phyloP scores from a whole-genome alignment of 2,329 filamentous ascomycete genomes.

The Epichloe aotearoae region DNA sequence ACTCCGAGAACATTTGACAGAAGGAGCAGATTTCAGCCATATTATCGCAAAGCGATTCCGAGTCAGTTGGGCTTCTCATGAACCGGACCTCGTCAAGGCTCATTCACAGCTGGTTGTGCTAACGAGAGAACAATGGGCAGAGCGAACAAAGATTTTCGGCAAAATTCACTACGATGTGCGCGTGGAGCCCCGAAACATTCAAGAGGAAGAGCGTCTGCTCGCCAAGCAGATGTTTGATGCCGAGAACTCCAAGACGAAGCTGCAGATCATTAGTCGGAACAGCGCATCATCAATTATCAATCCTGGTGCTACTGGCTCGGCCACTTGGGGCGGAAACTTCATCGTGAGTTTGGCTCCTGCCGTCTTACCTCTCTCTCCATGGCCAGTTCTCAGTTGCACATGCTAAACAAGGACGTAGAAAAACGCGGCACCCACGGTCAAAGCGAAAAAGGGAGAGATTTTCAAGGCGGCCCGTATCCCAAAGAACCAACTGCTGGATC shows the following conservation, averaged over 20 bases:
- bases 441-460: conserved; percentile 55
- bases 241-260: conserved; percentile 34
- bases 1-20: conserved; percentile 34
- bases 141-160: conserved; percentile 65
- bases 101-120: conserved; percentile 5
- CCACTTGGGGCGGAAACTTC: conserved; percentile 31
- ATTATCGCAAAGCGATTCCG: conserved; percentile 58
- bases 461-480: conserved; percentile 79
- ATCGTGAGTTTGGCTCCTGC: conserved; percentile 37
- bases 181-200: conserved; percentile 58
- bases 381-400: background rate
- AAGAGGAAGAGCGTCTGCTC: conserved; percentile 52
- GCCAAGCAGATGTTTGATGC: conserved; percentile 41
- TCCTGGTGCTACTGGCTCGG: conserved; percentile 31
- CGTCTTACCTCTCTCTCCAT: background rate
- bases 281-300: conserved; percentile 42
- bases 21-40: conserved; percentile 39
- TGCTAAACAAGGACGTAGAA: conserved; percentile 27
- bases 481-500: conserved; percentile 75
- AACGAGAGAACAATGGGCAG: conserved; percentile 27
- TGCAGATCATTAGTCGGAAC: conserved; percentile 36
- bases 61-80: conserved; percentile 36
- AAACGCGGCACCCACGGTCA: conserved; percentile 32
- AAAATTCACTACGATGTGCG: conserved; percentile 65
- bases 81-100: background rate